Evolutionary conservation across 305 asterid genomes (phyloP).

Genomic region (Withania somnifera): DNA sequence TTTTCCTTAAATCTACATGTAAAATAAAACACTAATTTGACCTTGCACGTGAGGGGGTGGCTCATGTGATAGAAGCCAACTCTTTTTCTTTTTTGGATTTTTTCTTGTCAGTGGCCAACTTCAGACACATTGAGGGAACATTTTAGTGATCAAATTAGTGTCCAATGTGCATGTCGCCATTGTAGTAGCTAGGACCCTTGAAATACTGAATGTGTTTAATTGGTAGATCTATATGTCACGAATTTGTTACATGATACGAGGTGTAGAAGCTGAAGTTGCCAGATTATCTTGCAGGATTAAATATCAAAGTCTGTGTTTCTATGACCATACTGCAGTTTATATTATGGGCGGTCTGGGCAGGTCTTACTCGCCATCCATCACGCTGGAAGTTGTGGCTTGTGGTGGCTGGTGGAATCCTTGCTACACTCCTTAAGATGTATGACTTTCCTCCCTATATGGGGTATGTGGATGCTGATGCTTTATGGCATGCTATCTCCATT

Average conservation of each 20-base stretch:
- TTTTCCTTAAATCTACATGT: not conserved
- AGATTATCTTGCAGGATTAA: slow-evolving; percentile 47
- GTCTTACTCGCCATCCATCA: slow-evolving; percentile 52
- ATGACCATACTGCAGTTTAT: slow-evolving; percentile 47
- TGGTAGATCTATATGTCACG: too few species aligned
- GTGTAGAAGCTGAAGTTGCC: not conserved
- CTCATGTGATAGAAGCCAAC: not conserved
- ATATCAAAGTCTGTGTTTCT: slow-evolving; percentile 60
- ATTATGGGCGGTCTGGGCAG: slow-evolving; percentile 87
- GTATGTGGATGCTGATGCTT: slow-evolving; percentile 75
- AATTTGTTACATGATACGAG: too few species aligned
- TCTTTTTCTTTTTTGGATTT: not conserved
- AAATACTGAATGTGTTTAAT: not conserved
- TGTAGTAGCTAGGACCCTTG: not conserved
- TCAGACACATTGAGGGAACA: too few species aligned
- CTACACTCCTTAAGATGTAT: slow-evolving; percentile 56
- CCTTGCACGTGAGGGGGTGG: not conserved
- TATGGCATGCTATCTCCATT: slow-evolving; percentile 77
- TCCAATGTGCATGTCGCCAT: not conserved
- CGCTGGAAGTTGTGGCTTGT: slow-evolving; percentile 69
- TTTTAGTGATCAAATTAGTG: not conserved
- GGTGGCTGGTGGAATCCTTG: slow-evolving; percentile 55
- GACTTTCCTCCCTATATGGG: slow-evolving; percentile 82
- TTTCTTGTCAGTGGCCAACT: too few species aligned
- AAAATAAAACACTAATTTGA: not conserved